A percentile compares a stretch with the other conserved stretches of the same genome.
Evolutionary conservation across 306 rosid species (phyloP).

Genomic region (Quercus ilex): DNA sequence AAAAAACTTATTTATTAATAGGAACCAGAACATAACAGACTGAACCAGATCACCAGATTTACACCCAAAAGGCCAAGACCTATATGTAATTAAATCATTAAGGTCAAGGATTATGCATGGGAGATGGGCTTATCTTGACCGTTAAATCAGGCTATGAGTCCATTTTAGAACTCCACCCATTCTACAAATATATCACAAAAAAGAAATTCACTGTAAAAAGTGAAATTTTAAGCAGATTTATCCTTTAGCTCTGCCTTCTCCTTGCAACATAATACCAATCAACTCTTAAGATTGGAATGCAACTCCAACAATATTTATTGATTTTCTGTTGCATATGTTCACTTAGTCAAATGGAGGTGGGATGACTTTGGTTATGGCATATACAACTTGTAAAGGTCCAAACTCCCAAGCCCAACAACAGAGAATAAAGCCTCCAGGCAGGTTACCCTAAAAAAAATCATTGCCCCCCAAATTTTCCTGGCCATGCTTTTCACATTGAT

Average conservation of each 20-base stretch:
- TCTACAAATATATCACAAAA: background rate
- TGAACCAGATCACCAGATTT: background rate
- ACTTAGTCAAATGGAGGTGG: background rate
- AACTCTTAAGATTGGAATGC: background rate
- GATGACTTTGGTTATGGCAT: background rate
- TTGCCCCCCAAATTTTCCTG: background rate
- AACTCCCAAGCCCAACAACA: background rate
- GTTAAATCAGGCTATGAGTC: background rate
- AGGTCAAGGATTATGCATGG: background rate
- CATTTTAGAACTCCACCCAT: background rate
- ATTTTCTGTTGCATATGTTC: background rate
- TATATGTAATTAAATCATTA: background rate
- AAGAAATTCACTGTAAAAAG: background rate
- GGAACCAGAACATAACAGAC: background rate
- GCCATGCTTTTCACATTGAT: background rate
- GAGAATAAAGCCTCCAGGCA: background rate
- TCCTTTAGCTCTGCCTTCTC: background rate
- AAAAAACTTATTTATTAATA: too few relatives aligned
- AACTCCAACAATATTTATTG: background rate
- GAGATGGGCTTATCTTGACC: background rate
- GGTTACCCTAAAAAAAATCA: background rate
- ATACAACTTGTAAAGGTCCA: background rate
- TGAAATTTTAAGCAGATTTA: background rate
- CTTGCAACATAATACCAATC: background rate
- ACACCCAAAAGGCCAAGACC: background rate